Evolutionary conservation across 2,329 filamentous ascomycete genomes (phyloP).

Genomic region (Periconia sp.): DNA sequence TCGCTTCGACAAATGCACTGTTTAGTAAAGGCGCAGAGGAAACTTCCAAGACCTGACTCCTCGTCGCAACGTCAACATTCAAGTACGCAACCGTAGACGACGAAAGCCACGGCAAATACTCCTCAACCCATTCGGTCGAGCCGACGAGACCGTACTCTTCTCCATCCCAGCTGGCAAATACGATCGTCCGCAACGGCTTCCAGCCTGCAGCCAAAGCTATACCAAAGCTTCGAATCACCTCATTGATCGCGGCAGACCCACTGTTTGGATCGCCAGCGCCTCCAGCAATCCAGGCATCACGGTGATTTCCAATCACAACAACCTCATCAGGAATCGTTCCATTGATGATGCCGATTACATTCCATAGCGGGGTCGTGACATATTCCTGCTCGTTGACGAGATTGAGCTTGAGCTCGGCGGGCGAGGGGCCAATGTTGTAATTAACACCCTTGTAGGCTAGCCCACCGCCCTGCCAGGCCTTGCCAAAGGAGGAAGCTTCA

Average conservation of each 20-base stretch:
- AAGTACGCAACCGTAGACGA: slow-evolving; percentile 76
- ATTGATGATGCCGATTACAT: slow-evolving; percentile 90
- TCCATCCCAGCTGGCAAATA: slow-evolving; percentile 73
- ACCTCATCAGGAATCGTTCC: slow-evolving; percentile 84
- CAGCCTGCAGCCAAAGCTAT: slow-evolving; percentile 71
- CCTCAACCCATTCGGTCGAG: slow-evolving; percentile 91
- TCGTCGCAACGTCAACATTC: slow-evolving; percentile 78
- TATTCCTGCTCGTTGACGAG: slow-evolving; percentile 55
- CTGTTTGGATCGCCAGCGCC: slow-evolving; percentile 82
- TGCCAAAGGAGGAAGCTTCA: slow-evolving; percentile 70
- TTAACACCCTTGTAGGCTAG: slow-evolving; percentile 78
- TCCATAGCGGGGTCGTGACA: slow-evolving; percentile 56
- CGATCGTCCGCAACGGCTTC: slow-evolving; percentile 85
- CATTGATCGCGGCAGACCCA: slow-evolving; percentile 76
- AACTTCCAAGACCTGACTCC: slow-evolving; percentile 64
- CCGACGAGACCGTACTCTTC: slow-evolving; percentile 84
- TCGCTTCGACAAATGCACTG: slow-evolving; percentile 69
- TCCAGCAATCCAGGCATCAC: slow-evolving; percentile 88
- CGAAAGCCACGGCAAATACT: slow-evolving; percentile 79
- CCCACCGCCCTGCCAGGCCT: slow-evolving; percentile 72
- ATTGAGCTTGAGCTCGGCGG: slow-evolving; percentile 62
- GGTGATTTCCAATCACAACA: slow-evolving; percentile 86
- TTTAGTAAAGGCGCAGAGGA: slow-evolving; percentile 76
- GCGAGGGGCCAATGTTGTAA: slow-evolving; percentile 84
- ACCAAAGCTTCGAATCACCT: slow-evolving; percentile 75